These are phyloP conservation scores for Arabidopsis thaliana DNA, from an alignment of 345 rosid genomes.

Conservation along the genomic window TAIR10.1 NC_003075.7:17826501-17827000, in stretches of 20 bases:
- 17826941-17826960: slow-evolving; percentile 59
- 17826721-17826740: slow-evolving; percentile 19
- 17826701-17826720: slow-evolving; percentile 64
- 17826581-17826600: slow-evolving; percentile 61
- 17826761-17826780: neutral
- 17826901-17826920: slow-evolving; percentile 57
- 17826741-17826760: neutral
- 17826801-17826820: slow-evolving; percentile 55
- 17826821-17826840: slow-evolving; percentile 56
- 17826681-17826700: slow-evolving; percentile 62
- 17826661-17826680: slow-evolving; percentile 54
- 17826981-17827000: slow-evolving; percentile 60
- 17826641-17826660: slow-evolving; percentile 55
- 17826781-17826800: slow-evolving; percentile 8
- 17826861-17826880: slow-evolving; percentile 59
- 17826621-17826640: slow-evolving; percentile 48
- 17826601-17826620: slow-evolving; percentile 53
- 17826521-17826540: slow-evolving; percentile 61
- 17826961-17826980: slow-evolving; percentile 63
- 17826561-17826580: slow-evolving; percentile 58
- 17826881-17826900: slow-evolving; percentile 57
- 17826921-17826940: slow-evolving; percentile 61
- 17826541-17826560: slow-evolving; percentile 54
- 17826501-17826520: slow-evolving; percentile 54
- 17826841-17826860: slow-evolving; percentile 62